Conservation (phyloP, 176 grass and related monocot species). For the Cenchrus fungigraminus region DNA sequence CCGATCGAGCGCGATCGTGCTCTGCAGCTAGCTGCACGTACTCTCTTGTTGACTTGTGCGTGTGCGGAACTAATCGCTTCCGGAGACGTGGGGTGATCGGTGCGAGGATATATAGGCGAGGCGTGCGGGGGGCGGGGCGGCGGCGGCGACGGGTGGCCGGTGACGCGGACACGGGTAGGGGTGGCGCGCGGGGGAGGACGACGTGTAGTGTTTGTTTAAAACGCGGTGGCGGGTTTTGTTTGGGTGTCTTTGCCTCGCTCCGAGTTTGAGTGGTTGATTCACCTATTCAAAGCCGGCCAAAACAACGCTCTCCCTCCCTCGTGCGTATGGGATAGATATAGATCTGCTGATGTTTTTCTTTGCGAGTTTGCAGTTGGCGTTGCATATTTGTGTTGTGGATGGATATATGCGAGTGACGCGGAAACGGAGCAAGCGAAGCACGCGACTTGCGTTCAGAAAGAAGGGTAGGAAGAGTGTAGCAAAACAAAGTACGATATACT, state of each 20-base stretch:
- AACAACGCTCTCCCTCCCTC: background rate
- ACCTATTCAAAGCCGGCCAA: background rate
- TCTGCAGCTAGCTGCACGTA: background rate
- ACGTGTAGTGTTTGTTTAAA: conserved; percentile 31
- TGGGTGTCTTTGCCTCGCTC: background rate
- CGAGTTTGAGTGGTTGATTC: background rate
- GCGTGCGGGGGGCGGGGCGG: background rate
- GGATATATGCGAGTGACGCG: conserved; percentile 9
- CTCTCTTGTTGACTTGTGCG: conserved; percentile 30
- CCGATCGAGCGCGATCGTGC: background rate
- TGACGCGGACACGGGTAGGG: conserved; percentile 29
- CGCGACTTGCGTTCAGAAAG: conserved; percentile 34
- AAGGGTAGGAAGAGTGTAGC: conserved; percentile 30
- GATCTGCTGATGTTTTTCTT: background rate
- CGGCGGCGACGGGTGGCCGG: background rate
- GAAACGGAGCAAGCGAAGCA: conserved; percentile 13
- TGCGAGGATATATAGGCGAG: conserved; percentile 35
- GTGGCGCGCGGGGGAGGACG: conserved; percentile 14
- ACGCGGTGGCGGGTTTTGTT: no score
- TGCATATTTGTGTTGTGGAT: background rate
- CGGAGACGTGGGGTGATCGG: conserved; percentile 29
- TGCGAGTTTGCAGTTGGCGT: background rate
- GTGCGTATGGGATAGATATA: background rate
- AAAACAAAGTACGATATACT: background rate
- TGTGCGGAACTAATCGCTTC: background rate